Percentiles rank a stretch among this genome's conserved stretches.
Conservation (phyloP, 192 early-diverging fungal species). For the Funneliformis mosseae region DNA sequence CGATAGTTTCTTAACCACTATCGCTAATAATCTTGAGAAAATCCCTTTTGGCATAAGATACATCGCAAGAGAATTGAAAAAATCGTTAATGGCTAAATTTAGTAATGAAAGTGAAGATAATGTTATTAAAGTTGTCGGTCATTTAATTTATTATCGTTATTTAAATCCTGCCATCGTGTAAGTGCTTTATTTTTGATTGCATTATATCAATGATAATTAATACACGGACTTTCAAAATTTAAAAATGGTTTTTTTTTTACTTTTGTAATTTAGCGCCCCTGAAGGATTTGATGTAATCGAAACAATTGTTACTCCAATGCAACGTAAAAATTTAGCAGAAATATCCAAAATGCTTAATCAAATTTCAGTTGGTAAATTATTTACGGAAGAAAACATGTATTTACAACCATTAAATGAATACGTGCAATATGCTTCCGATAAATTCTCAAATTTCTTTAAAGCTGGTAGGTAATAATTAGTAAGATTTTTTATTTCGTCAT, state of each 20-base stretch:
- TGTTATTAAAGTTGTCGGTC: slow-evolving; percentile 88
- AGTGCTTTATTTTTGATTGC: slow-evolving; percentile 35
- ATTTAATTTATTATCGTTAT: slow-evolving; percentile 97
- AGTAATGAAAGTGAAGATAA: slow-evolving; percentile 75
- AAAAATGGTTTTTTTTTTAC: background rate
- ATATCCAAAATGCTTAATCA: slow-evolving; percentile 94
- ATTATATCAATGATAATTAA: too few relatives aligned
- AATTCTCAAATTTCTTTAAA: slow-evolving; percentile 85
- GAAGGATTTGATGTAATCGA: slow-evolving; percentile 97
- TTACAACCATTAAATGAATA: slow-evolving; percentile 79
- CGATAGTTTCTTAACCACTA: slow-evolving; percentile 80
- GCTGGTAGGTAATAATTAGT: slow-evolving; percentile 53
- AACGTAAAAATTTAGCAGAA: slow-evolving; percentile 97
- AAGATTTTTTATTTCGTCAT: background rate
- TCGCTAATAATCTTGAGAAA: slow-evolving; percentile 71
- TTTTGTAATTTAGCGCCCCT: slow-evolving; percentile 68
- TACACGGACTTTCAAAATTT: too few relatives aligned
- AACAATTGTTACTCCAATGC: slow-evolving; percentile 75
- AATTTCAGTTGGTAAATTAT: slow-evolving; percentile 86
- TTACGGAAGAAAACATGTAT: slow-evolving; percentile 71
- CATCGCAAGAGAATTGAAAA: slow-evolving; percentile 89
- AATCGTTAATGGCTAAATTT: slow-evolving; percentile 80
- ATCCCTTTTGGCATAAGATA: slow-evolving; percentile 97
- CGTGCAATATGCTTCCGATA: slow-evolving; percentile 71
- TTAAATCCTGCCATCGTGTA: slow-evolving; percentile 96